These are phyloP conservation scores for Sarcodon aspratus DNA, from an alignment of 768 basidiomycete species.

Conservation along the genomic window DNA sequence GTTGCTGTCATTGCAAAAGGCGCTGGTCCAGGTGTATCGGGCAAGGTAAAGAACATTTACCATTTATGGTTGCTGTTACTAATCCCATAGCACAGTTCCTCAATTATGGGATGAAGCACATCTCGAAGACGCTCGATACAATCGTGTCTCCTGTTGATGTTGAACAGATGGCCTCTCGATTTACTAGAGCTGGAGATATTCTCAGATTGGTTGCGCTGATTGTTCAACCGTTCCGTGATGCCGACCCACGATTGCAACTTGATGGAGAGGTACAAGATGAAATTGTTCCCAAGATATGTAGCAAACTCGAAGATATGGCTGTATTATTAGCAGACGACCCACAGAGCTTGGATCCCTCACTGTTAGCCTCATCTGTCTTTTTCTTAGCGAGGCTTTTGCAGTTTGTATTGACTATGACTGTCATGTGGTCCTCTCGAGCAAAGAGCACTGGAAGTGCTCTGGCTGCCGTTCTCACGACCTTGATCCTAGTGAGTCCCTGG, in stretches of 20 bases:
- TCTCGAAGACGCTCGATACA: slow-evolving; percentile 39
- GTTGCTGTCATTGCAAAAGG: slow-evolving; percentile 75
- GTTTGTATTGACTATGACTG: slow-evolving; percentile 58
- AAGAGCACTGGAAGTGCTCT: slow-evolving; percentile 35
- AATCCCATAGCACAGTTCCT: slow-evolving; percentile 42
- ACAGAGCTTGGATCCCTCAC: slow-evolving; percentile 7
- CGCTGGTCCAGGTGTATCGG: slow-evolving; percentile 51
- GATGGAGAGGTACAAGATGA: slow-evolving; percentile 45
- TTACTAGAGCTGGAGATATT: slow-evolving; percentile 52
- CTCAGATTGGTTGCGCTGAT: slow-evolving; percentile 60
- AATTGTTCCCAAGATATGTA: slow-evolving; percentile 38
- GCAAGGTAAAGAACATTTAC: slow-evolving; percentile 36
- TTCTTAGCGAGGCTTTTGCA: slow-evolving; percentile 60
- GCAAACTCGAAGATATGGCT: slow-evolving; percentile 32
- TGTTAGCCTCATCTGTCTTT: slow-evolving; percentile 29
- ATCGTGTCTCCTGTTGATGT: slow-evolving; percentile 4
- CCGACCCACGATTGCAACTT: slow-evolving; percentile 32
- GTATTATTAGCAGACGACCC: slow-evolving; percentile 19
- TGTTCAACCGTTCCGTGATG: slow-evolving; percentile 49
- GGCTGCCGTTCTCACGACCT: slow-evolving; percentile 27
- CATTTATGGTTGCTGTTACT: neutral
- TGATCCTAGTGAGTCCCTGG: slow-evolving; percentile 8
- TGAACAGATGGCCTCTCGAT: too few relatives aligned
- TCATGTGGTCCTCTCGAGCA: slow-evolving; percentile 39
- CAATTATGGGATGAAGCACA: slow-evolving; percentile 59